Evolutionary conservation across 1,139 yeast genomes (phyloP), one percentile per base, ranked within the genome.

Genomic region (Pichia sp.): DNA sequence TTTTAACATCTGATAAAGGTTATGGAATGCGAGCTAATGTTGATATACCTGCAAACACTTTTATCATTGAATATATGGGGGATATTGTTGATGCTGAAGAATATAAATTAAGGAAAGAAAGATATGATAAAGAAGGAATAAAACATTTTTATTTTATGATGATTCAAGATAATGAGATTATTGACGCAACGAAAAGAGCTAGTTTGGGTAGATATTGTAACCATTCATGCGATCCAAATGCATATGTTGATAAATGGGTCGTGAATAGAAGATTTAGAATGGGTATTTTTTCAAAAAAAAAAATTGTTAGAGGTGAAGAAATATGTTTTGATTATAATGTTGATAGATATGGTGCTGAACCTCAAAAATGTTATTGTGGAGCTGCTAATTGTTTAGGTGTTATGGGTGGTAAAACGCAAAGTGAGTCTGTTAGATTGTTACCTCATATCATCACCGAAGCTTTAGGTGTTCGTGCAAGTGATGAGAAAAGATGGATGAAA

Each of bases 101-200:
- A 30, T 92, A 90, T 62, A 71, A 87, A 46, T 70, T 71, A 43
- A 74, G 97, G 51, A 85, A 84, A 82, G 69, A 76, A 43, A 76
- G 74, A 39, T 92, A 92, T 62, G 94, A 85, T 58, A 64, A 70
- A 31, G 73, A 74, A 53, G 78, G 82, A n/a, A 73, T 83, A 54
- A 80, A 77, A 62, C 98, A 92, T 65, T 92, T 92, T 57, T 92
- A 92, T 64, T 92, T 92, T 64, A 92, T 92, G 98, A 89, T 89
- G 97, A 74, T 92, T 52, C 95, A 87, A 56, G 85, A 82, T 58
- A 90, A 89, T 51, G 92, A 92, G 58, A 92, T 87, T 60, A 87
- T 92, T 48, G 98, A 92, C 65, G 98, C 98, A 40, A 90, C 97
- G 2, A 70, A 75, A 41, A 84, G 78, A 64, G 98, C 97, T 3